A percentile compares a stretch with the other conserved stretches of the same genome.
These are phyloP conservation scores for Rosa multiflora DNA, from an alignment of 306 rosid species.

Conservation along the genomic window DNA sequence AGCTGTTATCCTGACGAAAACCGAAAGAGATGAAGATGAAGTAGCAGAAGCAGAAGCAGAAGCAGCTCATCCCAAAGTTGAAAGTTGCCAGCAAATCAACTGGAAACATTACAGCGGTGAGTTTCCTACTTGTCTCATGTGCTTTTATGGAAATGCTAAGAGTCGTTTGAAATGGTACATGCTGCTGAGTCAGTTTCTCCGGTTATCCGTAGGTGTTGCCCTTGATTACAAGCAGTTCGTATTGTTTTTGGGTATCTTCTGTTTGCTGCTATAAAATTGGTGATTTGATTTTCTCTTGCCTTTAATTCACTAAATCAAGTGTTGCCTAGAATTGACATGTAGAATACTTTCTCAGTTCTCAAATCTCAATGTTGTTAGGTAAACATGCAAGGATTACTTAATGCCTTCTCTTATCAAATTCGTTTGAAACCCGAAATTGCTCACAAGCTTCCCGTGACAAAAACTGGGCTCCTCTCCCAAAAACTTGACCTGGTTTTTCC, in stretches of 20 bases:
- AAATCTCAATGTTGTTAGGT: not conserved
- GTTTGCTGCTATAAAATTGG: not conserved
- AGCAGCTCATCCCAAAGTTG: not conserved
- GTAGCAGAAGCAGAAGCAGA: not conserved
- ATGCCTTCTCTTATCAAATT: constrained; percentile 45
- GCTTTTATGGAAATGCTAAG: not conserved
- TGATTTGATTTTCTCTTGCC: not conserved
- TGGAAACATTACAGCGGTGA: not conserved
- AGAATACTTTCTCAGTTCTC: not conserved
- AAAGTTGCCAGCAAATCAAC: not conserved
- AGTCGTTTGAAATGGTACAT: too few species aligned
- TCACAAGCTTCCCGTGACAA: constrained; percentile 30
- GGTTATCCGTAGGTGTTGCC: too few species aligned
- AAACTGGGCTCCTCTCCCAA: constrained; percentile 29
- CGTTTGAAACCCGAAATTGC: constrained; percentile 37
- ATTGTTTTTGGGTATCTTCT: constrained; percentile 1
- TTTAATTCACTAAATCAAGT: not conserved
- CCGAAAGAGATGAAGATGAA: not conserved
- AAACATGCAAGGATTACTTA: constrained; percentile 55
- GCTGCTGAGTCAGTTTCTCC: too few species aligned
- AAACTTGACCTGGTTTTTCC: constrained; percentile 19
- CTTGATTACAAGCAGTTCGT: too few species aligned
- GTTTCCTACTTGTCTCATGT: not conserved
- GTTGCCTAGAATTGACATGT: not conserved
- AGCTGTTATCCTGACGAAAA: not conserved